Conservation (phyloP, 352 stramenopile genomes). For the Phytophthora sp. region DNA sequence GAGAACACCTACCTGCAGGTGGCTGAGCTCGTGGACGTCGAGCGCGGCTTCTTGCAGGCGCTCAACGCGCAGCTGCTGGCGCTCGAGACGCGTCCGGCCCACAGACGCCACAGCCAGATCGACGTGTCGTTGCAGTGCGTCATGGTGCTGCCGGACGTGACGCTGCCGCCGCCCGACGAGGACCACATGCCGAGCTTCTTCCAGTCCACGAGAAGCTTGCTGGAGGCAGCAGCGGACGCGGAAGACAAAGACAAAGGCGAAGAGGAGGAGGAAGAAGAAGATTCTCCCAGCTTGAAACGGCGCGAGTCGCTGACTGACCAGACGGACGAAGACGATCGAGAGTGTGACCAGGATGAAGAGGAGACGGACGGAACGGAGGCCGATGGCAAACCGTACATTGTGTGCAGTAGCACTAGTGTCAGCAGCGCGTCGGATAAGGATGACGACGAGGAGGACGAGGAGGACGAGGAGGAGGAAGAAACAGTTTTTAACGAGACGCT, state of each 20-base stretch:
- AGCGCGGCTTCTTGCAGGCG: conserved; percentile 56
- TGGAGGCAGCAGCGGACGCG: conserved; percentile 24
- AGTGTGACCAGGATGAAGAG: conserved; percentile 16
- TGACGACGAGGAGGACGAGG: conserved; percentile 46
- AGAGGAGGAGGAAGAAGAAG: conserved; percentile 29
- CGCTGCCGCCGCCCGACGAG: conserved; percentile 61
- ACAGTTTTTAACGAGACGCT: conserved; percentile 15
- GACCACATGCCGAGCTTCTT: conserved; percentile 51
- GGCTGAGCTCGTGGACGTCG: conserved; percentile 70
- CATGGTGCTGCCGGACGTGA: conserved; percentile 84
- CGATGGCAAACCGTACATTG: conserved; percentile 20
- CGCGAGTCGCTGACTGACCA: conserved; percentile 37
- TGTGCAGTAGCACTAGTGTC: conserved; percentile 37
- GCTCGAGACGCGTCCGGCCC: conserved; percentile 57
- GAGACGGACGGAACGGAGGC: conserved; percentile 23
- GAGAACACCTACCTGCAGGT: conserved; percentile 68
- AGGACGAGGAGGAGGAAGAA: conserved; percentile 29
- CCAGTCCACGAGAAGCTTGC: conserved; percentile 37
- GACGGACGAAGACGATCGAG: conserved; percentile 42
- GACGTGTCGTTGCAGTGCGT: conserved; percentile 75
- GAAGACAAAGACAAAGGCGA: conserved; percentile 19
- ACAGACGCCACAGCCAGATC: conserved; percentile 75
- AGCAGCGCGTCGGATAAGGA: conserved; percentile 41
- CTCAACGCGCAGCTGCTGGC: conserved; percentile 72
- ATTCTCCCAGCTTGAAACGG: conserved; percentile 5